Percentiles rank a stretch among this genome's conserved stretches.
Evolutionary conservation across 1,139 yeast genomes (phyloP).

Genomic region (Taphrina betulina): DNA sequence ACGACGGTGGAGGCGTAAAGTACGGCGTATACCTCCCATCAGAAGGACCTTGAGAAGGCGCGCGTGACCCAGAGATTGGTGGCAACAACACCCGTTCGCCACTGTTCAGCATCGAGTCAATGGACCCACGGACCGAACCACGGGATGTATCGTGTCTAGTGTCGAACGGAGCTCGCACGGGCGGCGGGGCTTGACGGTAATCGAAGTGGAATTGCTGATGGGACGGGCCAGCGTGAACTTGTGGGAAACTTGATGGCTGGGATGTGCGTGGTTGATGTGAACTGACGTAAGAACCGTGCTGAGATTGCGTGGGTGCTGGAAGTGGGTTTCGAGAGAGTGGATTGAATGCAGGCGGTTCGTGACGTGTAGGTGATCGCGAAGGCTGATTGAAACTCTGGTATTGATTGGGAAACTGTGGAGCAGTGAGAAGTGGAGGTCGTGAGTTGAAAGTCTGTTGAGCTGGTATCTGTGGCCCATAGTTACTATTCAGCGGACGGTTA

Average conservation of each 20-base stretch:
- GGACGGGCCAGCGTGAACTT: neutral
- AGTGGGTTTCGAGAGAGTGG: too few relatives aligned
- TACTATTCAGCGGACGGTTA: too few relatives aligned
- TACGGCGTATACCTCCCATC: constrained; percentile 1
- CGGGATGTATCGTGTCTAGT: neutral
- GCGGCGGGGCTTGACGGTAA: neutral
- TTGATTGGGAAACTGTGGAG: neutral
- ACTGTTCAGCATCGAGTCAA: constrained; percentile 25
- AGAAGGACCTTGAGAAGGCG: neutral
- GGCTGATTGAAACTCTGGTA: neutral
- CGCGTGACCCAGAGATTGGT: constrained; percentile 1
- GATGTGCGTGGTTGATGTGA: constrained; percentile 8
- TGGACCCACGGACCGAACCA: constrained; percentile 3
- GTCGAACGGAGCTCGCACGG: neutral
- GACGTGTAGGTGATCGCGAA: too few relatives aligned
- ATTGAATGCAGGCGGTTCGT: too few relatives aligned
- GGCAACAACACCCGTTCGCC: constrained; percentile 20
- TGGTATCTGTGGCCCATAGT: neutral
- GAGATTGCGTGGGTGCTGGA: neutral
- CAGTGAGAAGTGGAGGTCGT: neutral
- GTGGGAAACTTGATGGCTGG: too few relatives aligned
- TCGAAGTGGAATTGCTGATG: neutral
- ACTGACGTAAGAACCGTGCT: neutral
- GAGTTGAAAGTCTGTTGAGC: neutral
- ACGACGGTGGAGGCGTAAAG: neutral